Percentiles rank a stretch among this genome's conserved stretches.
These are phyloP conservation scores for Blastobotrys apis DNA, from an alignment of 1,139 yeast species.

Conservation along the genomic window DNA sequence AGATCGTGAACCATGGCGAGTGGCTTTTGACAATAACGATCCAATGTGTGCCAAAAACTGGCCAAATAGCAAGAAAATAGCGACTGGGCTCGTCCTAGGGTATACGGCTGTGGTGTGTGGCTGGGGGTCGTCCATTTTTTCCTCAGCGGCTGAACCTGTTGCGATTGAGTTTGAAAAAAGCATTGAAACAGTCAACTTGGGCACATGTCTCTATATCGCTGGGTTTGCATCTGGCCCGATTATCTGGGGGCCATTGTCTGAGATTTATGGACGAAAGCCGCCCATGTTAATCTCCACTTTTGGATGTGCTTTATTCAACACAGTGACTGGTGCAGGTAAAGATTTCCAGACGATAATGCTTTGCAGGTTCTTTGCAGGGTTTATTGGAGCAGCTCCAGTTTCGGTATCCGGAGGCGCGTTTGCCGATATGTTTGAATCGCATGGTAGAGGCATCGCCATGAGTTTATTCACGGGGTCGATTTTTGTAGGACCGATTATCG, in stretches of 20 bases:
- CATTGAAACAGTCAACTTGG: conserved; percentile 40
- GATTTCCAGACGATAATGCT: conserved; percentile 66
- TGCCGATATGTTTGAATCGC: conserved; percentile 64
- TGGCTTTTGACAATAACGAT: conserved; percentile 51
- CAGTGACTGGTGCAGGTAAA: conserved; percentile 66
- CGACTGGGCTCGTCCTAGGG: conserved; percentile 34
- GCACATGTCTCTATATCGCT: conserved; percentile 62
- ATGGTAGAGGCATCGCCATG: conserved; percentile 62
- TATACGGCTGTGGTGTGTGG: conserved; percentile 39
- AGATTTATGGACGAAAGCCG: conserved; percentile 61
- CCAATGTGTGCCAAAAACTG: conserved; percentile 49
- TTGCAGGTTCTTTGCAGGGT: conserved; percentile 71
- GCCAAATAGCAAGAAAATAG: conserved; percentile 36
- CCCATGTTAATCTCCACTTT: conserved; percentile 52
- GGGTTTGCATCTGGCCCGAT: conserved; percentile 83
- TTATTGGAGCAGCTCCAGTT: conserved; percentile 72
- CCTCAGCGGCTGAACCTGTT: conserved; percentile 36
- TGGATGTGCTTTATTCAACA: conserved; percentile 55
- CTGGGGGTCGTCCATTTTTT: conserved; percentile 44
- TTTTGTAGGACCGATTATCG: conserved; percentile 68
- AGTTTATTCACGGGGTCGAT: conserved; percentile 58
- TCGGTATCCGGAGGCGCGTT: conserved; percentile 81
- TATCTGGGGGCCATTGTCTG: conserved; percentile 75
- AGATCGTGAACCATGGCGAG: conserved; percentile 45
- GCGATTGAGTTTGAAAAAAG: conserved; percentile 31